phyloP scores from a whole-genome alignment of 2,329 filamentous ascomycete species.

The Paecilomyces dactylethromorphus region DNA sequence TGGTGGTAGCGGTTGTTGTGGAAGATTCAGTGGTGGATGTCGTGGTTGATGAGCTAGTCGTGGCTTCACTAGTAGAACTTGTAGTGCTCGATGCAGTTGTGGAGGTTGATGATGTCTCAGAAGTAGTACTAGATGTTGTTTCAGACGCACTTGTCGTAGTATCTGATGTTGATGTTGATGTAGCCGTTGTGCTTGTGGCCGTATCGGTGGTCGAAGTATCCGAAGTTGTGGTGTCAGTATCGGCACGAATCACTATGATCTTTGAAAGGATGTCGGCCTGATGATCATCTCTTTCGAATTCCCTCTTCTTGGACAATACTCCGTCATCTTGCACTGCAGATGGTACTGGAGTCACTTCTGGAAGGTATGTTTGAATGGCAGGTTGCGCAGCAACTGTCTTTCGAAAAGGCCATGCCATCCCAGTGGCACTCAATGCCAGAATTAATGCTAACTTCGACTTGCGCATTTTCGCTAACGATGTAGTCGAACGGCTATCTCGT shows the following conservation, averaged over 20 bases:
- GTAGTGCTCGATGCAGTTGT: not conserved
- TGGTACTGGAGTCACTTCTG: not conserved
- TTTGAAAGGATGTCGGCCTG: not conserved
- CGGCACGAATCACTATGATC: not conserved
- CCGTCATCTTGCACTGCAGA: not conserved
- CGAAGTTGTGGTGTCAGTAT: not conserved
- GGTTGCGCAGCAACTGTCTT: not conserved
- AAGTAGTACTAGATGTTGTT: not conserved
- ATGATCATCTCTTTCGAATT: not conserved
- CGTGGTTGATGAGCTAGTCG: not conserved
- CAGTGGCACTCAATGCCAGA: not conserved
- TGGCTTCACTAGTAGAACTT: not conserved
- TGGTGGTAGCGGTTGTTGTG: not conserved
- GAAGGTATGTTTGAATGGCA: not conserved
- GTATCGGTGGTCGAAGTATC: not conserved
- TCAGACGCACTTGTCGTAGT: not conserved
- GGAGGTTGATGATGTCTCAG: not conserved
- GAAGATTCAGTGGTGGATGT: not conserved
- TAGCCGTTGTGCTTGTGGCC: not conserved
- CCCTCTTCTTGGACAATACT: not conserved
- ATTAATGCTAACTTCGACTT: not conserved
- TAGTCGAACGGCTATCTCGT: not conserved
- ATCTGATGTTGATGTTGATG: not conserved
- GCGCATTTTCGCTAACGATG: not conserved
- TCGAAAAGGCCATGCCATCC: not conserved